Evolutionary conservation across 1,284 basidiomycete species (phyloP), one percentile per base, ranked within the genome.

Genomic region (Tilletia setariae): DNA sequence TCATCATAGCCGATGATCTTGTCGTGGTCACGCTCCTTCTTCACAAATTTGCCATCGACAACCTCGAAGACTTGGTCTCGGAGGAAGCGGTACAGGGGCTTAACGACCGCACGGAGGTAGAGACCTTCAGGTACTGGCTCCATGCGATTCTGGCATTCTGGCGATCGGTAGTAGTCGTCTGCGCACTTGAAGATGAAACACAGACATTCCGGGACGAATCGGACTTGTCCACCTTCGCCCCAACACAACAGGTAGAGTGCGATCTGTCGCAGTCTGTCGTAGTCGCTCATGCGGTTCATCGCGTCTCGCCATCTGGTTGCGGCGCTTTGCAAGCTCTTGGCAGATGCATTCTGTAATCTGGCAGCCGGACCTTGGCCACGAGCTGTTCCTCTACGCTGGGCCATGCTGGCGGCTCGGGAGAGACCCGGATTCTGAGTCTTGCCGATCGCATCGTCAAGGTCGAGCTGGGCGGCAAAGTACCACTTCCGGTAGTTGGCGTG

Each of bases 101-200:
- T 95, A 76, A 95, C 87, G 74, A 98, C 93, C 0, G 91, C 87
- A 53, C 90, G 89, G 32, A 99, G 86, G 83, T 97, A 99, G 19
- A 98, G 86, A 1, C 95, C 96, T 79, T 98, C 96, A 0, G 94
- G 93, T 0, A 98, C 93, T 0, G 94, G 89, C 70, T 98, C 95
- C 69, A 93, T 86, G 67, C 93, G 87, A 83, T 89, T 93, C 84
- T 98, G 96, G 81, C 96, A 98, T 82, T 98, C 96, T n/a, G 94
- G 90, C 19, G 93, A 95, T 61, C 95, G 94, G 84, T 99, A 98
- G 84, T 98, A 98, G 85, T 99, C 95, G 83, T 98, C 95, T 28
- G 95, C 96, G 81, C 96, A 98, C 86, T 99, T 98, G 91, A 98
- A 98, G 84, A 98, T 96, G 87, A 97, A 98, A 85, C 94, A 97